Base-by-base conservation (phyloP, 2,329 filamentous ascomycete genomes). In the Penicillium sp. region DNA sequence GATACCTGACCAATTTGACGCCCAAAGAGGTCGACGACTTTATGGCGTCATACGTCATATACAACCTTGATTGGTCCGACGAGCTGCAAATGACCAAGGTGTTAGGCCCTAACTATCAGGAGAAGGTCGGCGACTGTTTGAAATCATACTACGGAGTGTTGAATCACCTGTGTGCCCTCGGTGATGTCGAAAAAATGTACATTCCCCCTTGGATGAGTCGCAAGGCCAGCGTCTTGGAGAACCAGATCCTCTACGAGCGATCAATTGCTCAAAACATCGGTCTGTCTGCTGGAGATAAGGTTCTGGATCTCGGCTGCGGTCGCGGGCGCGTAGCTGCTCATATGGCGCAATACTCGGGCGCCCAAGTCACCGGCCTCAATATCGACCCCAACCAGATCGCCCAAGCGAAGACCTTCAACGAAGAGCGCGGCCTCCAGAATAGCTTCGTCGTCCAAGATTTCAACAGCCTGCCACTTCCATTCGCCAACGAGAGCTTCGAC, bases 161-260 rank as follows among this genome's bases (percentile, higher is more conserved):
- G 28, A 81, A 81, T 61, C 79, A 81, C 51, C 73, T 81, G 10
- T 81, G 79, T 62, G 79, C 78, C 24, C 72, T 81, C 10, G 79
- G 79, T 30, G 77, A 80, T 39, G 78, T 81, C n/a, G 79, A 81
- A 61, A 81, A 81, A 66, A 81, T 81, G 79, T 81, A 81, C 63
- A 81, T 81, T 48, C 79, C 79, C 11, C 79, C 79, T 2, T 71
- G 77, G 46, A 79, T 81, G 77, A 77, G 79, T 63, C 73, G 70
- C 58, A 74, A 75, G 53, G 76, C 75, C 5, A 76, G 72, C 1
- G 76, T 80, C 0, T 65, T 75, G 10, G 78, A 79, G 57, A 81
- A 81, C 56, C 79, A 81, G 65, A 69, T 81, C 42, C 71, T 81
- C 13, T 79, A 78, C 56, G 79, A 81, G 63, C 76, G 79, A 60